A percentile compares a stretch with the other conserved stretches of the same genome.
Evolutionary conservation across 2,329 filamentous ascomycete genomes (phyloP).

Genomic region (Cylindrodendrum hubeiense): DNA sequence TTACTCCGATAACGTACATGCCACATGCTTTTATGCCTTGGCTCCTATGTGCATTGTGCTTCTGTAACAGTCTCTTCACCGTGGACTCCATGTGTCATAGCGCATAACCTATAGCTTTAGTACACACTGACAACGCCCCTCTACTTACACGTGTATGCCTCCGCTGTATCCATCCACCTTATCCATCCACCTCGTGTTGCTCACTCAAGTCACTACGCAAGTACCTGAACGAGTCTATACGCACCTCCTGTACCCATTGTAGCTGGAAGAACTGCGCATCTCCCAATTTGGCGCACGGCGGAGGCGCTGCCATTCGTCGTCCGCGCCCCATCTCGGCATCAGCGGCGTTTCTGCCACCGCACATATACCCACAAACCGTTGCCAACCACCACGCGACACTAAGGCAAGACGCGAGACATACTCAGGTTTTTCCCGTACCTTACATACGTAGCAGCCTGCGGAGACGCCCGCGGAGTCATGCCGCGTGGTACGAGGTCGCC

Average conservation of each 20-base stretch:
- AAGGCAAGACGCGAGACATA: constrained; percentile 17
- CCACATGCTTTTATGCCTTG: neutral
- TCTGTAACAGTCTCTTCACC: neutral
- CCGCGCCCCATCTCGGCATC: constrained; percentile 1
- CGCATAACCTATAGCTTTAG: neutral
- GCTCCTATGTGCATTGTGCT: constrained; percentile 2
- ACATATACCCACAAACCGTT: constrained; percentile 22
- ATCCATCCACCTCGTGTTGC: neutral
- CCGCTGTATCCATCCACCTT: neutral
- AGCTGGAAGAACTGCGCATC: neutral
- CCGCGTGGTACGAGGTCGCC: constrained; percentile 20
- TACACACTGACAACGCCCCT: neutral
- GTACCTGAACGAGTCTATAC: neutral
- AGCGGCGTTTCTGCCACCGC: neutral
- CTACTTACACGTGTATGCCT: constrained; percentile 6
- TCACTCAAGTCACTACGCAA: neutral
- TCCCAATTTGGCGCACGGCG: neutral
- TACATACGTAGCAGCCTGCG: neutral
- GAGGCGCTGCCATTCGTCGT: neutral
- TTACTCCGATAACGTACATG: constrained; percentile 20
- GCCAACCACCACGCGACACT: constrained; percentile 22
- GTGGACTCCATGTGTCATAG: neutral
- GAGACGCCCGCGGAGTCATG: constrained; percentile 12
- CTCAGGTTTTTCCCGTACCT: neutral
- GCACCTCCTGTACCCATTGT: neutral